Evolutionary conservation across 768 basidiomycete genomes (phyloP), one percentile per base, ranked within the genome.

Genomic region (Rossbeevera mucosa): DNA sequence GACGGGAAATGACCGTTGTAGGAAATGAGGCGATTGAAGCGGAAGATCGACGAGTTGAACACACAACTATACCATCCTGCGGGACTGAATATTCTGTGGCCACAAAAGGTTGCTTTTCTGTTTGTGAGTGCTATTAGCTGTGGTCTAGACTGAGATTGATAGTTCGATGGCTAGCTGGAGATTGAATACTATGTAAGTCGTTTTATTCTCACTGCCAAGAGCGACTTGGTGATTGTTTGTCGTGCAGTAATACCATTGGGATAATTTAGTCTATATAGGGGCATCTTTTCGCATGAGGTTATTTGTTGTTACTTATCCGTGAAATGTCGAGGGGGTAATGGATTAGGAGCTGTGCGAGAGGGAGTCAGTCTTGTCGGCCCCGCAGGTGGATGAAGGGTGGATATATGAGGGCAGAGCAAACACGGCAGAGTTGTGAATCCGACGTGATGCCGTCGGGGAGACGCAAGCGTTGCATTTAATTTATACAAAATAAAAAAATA

Each of bases 101-200:
- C 96, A 2, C 74, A 81, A 43, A 78, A 80, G 62, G 86, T 88
- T 50, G 96, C 89, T 0, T 94, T 94, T 68, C 76, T 97, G 59
- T 99, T 88, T 71, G 95, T 97, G 66, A 71, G 94, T 87, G 22
- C 8, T 22, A 24, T 33, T 50, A 46, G 31, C 12, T n/a, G 26
- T 2, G 21, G 3, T 21, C 6, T 47, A 43, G 43, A 25, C 44
- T 7, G 12, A 12, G 25, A 13, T 50, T 54, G 36, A 61, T 20
- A 2, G 9, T 26, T 43, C 43, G 61, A 21, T 41, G 6, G 14
- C 22, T n/a, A 97, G 94, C 78, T 97, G 61, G 94, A 97, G 74
- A 90, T 97, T 53, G 94, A 97, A 63, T 94, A 93, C 72, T 94
- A 93, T 71, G 88, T 90, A 50, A 73, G 88, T 80, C 12, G 2